Conservation (phyloP, 257 asterid genomes). For the Ilex aquifolium region DNA sequence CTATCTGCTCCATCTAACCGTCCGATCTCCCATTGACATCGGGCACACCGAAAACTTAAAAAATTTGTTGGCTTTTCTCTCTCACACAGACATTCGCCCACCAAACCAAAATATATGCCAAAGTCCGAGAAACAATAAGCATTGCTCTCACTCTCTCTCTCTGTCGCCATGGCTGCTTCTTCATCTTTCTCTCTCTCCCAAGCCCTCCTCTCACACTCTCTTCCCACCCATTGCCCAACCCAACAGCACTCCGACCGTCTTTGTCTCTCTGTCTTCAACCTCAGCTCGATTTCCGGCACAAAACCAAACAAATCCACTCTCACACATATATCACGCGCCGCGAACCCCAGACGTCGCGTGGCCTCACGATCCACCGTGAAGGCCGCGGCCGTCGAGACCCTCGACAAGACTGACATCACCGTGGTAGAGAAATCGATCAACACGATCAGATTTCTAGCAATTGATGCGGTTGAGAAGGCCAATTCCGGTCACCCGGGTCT, state of each 20-base stretch:
- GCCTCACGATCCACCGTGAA: background rate
- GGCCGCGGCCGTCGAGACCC: background rate
- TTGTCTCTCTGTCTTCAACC: background rate
- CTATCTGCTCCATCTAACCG: no score
- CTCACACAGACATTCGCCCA: no score
- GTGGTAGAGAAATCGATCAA: conserved; percentile 13
- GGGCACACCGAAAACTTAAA: no score
- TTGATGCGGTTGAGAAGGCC: conserved; percentile 50
- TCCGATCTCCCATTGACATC: no score
- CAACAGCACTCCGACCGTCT: background rate
- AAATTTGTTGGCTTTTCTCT: no score
- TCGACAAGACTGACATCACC: background rate
- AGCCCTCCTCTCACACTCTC: background rate
- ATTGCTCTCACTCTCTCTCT: background rate
- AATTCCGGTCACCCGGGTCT: conserved; percentile 50
- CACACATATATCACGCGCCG: background rate
- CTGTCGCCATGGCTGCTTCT: background rate
- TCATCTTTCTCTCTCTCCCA: background rate
- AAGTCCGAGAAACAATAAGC: background rate
- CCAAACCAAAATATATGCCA: no score
- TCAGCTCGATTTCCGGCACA: background rate
- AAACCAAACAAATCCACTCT: background rate
- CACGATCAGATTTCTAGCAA: conserved; percentile 38
- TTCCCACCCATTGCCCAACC: background rate
- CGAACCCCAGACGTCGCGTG: background rate